Evolutionary conservation across 495 filamentous ascomycete species (phyloP).

Genomic region (Daldinia decipiens): DNA sequence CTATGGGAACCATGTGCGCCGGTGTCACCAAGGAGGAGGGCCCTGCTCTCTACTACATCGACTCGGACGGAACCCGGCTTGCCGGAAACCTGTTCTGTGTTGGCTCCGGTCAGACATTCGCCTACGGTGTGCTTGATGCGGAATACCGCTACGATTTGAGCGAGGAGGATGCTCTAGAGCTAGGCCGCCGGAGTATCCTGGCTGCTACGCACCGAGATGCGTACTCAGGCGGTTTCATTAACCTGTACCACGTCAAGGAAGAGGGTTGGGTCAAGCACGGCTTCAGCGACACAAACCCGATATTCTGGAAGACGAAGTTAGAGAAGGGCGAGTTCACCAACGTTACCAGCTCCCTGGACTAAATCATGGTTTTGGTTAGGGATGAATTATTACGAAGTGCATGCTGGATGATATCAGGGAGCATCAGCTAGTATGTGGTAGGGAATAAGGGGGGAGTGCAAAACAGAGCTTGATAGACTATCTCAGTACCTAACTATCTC

Average conservation of each 20-base stretch:
- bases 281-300: conserved; percentile 92
- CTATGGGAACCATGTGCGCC: conserved; percentile 99
- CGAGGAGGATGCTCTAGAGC: conserved; percentile 86
- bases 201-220: conserved; percentile 98
- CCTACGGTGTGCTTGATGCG: conserved; percentile 96
- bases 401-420: conserved; percentile 3
- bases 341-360: conserved; percentile 81
- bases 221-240: conserved; percentile 98
- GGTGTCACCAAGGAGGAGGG: conserved; percentile 97
- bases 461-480: conserved; percentile 41
- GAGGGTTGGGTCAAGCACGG: conserved; percentile 98
- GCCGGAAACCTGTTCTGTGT: conserved; percentile 97
- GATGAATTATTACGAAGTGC: background rate
- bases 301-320: conserved; percentile 99
- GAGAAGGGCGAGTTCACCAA: conserved; percentile 98
- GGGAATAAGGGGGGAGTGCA: conserved; percentile 8
- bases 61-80: conserved; percentile 93
- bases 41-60: conserved; percentile 98
- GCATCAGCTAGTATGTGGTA: background rate
- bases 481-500: conserved; percentile 30
- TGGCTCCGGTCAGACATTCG: conserved; percentile 96
- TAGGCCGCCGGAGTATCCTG: conserved; percentile 89
- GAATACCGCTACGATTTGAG: conserved; percentile 91
- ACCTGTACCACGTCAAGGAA: conserved; percentile 98
- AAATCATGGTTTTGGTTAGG: conserved; percentile 26